These are phyloP conservation scores for Suillus alpinus DNA, from an alignment of 768 basidiomycete species.

Conservation along the genomic window DNA sequence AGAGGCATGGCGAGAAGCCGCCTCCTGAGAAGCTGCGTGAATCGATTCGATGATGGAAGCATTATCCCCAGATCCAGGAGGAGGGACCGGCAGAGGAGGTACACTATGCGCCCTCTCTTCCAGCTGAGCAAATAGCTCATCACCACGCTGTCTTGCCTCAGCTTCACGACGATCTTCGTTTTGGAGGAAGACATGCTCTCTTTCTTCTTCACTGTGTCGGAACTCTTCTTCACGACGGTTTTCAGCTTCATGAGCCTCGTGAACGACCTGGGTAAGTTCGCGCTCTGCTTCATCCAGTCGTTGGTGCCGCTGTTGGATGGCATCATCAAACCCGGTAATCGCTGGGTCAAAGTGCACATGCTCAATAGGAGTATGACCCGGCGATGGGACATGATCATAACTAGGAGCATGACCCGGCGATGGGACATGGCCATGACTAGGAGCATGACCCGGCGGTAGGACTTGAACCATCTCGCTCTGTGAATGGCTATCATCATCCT, in stretches of 20 bases:
- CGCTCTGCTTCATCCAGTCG: conserved; percentile 56
- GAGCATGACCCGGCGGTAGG: conserved; percentile 11
- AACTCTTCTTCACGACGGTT: conserved; percentile 64
- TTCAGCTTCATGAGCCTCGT: conserved; percentile 57
- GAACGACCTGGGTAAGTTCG: conserved; percentile 45
- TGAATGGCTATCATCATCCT: conserved; percentile 18
- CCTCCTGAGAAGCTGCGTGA: conserved; percentile 46
- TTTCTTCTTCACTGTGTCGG: conserved; percentile 59
- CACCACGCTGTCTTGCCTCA: conserved; percentile 45
- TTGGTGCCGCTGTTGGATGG: conserved; percentile 44
- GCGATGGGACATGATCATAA: conserved; percentile 15
- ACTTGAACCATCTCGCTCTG: conserved; percentile 27
- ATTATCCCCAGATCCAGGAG: conserved; percentile 19
- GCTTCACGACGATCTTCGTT: conserved; percentile 55
- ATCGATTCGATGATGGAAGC: conserved; percentile 36
- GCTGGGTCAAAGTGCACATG: conserved; percentile 15
- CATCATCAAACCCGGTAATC: conserved; percentile 39
- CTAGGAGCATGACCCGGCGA: conserved; percentile 5
- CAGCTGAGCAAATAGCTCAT: conserved; percentile 22
- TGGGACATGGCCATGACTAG: conserved; percentile 16
- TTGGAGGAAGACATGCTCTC: conserved; percentile 59
- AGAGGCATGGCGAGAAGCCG: conserved; percentile 51
- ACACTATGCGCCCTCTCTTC: conserved; percentile 26
- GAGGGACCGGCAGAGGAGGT: conserved; percentile 21
- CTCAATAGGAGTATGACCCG: background rate